Evolutionary conservation across 192 early-diverging fungal genomes (phyloP).

Genomic region (Coemansia sp.): DNA sequence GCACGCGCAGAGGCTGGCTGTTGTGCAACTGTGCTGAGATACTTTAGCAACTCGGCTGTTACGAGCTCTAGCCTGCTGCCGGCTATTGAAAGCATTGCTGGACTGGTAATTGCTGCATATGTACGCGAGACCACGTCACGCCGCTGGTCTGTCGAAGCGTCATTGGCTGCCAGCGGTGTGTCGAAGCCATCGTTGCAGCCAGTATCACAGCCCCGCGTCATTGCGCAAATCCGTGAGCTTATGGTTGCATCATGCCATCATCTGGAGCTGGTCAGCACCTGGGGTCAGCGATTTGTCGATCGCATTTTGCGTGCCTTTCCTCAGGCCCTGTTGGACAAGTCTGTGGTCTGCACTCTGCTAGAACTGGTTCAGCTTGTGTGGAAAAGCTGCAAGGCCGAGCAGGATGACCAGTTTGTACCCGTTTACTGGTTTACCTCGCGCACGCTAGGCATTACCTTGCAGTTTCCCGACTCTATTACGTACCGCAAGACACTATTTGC

Average conservation of each 20-base stretch:
- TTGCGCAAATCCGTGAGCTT: conserved; percentile 58
- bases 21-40: conserved; percentile 71
- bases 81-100: conserved; percentile 76
- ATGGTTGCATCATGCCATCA: conserved; percentile 69
- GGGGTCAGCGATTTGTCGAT: conserved; percentile 64
- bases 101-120: conserved; percentile 50
- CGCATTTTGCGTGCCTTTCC: conserved; percentile 64
- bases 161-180: conserved; percentile 21
- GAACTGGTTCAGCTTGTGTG: conserved; percentile 82
- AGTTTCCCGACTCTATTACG: conserved; percentile 67
- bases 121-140: conserved; percentile 42
- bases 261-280: conserved; percentile 63
- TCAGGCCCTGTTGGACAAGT: conserved; percentile 74
- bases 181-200: not conserved
- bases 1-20: conserved; percentile 68
- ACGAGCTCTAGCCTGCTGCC: conserved; percentile 69
- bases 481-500: conserved; percentile 69
- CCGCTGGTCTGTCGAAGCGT: conserved; percentile 29
- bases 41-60: conserved; percentile 85
- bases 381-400: conserved; percentile 73
- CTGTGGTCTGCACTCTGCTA: conserved; percentile 65
- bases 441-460: conserved; percentile 61
- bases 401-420: conserved; percentile 75
- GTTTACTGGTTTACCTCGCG: conserved; percentile 65
- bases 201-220: not conserved